phyloP scores from a whole-genome alignment of 768 basidiomycete species.

The Mycena venus region DNA sequence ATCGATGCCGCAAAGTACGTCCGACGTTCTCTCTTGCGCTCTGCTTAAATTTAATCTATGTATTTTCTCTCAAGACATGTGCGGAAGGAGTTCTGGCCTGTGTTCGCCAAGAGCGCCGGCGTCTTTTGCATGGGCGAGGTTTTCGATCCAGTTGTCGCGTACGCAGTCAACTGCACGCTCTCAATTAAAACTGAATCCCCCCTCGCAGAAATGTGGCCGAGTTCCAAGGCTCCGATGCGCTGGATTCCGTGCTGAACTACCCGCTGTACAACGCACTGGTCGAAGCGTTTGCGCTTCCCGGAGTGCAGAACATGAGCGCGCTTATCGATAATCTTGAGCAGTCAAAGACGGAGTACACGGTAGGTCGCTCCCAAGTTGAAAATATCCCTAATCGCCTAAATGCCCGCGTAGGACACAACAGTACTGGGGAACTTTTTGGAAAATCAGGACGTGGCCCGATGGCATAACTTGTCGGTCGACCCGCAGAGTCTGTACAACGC shows the following conservation, averaged over 20 bases:
- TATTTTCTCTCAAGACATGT: conserved; percentile 68
- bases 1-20: conserved; percentile 77
- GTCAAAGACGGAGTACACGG: conserved; percentile 68
- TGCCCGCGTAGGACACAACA: conserved; percentile 26
- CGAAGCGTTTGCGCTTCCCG: conserved; percentile 80
- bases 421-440: conserved; percentile 82
- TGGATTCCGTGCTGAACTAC: conserved; percentile 81
- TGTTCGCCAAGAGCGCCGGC: conserved; percentile 79
- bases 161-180: conserved; percentile 10
- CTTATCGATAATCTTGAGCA: conserved; percentile 65
- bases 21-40: conserved; percentile 17
- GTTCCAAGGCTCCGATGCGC: conserved; percentile 72
- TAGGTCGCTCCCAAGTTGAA: conserved; percentile 9
- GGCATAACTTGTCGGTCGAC: conserved; percentile 80
- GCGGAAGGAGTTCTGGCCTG: conserved; percentile 80
- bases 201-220: conserved; percentile 65
- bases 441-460: conserved; percentile 83
- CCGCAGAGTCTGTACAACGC: conserved; percentile 82
- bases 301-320: conserved; percentile 71
- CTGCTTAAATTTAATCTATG: conserved; percentile 23
- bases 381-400: conserved; percentile 12
- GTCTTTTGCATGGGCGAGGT: conserved; percentile 93
- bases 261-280: conserved; percentile 76
- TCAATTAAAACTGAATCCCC: background rate
- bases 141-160: conserved; percentile 68